These are phyloP conservation scores for Pseudonitzschia delicatissima DNA, from an alignment of 108 stramenopile species.

Conservation along the genomic window DNA sequence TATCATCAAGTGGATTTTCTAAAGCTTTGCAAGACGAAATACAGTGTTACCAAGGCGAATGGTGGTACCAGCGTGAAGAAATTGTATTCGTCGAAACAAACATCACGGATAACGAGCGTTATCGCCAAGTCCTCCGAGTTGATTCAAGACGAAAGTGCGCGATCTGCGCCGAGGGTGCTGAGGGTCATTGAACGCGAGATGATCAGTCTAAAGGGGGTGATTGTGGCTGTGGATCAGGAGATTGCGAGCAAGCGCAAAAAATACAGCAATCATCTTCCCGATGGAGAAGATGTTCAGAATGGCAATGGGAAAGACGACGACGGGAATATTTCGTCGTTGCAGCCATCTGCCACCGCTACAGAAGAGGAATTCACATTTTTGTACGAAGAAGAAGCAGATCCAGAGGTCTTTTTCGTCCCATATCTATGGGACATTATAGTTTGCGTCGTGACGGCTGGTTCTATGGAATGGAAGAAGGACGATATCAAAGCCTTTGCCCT, in stretches of 20 bases:
- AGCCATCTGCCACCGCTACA: background rate
- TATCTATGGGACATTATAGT: slow-evolving; percentile 79
- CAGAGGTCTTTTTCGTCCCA: slow-evolving; percentile 79
- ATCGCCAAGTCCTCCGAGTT: slow-evolving; percentile 36
- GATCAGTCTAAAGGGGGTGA: slow-evolving; percentile 28
- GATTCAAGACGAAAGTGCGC: slow-evolving; percentile 50
- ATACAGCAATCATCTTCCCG: background rate
- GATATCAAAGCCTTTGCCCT: slow-evolving; percentile 65
- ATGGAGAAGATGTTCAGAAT: background rate
- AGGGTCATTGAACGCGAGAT: slow-evolving; percentile 39
- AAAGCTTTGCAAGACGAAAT: slow-evolving; percentile 22
- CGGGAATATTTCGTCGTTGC: slow-evolving; percentile 12
- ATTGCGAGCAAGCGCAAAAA: slow-evolving; percentile 13
- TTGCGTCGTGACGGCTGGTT: slow-evolving; percentile 46
- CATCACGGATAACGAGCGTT: slow-evolving; percentile 39
- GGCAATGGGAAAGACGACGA: background rate
- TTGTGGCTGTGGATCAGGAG: background rate
- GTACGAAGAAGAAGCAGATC: slow-evolving; percentile 82
- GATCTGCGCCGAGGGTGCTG: slow-evolving; percentile 59
- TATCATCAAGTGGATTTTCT: slow-evolving; percentile 67
- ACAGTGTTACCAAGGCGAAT: background rate
- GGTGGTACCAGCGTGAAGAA: slow-evolving; percentile 4
- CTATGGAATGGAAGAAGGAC: slow-evolving; percentile 64
- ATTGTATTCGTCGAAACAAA: slow-evolving; percentile 30
- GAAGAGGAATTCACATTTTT: slow-evolving; percentile 67